Evolutionary conservation across 768 basidiomycete species (phyloP).

Genomic region (Mrakia hoshinonis): DNA sequence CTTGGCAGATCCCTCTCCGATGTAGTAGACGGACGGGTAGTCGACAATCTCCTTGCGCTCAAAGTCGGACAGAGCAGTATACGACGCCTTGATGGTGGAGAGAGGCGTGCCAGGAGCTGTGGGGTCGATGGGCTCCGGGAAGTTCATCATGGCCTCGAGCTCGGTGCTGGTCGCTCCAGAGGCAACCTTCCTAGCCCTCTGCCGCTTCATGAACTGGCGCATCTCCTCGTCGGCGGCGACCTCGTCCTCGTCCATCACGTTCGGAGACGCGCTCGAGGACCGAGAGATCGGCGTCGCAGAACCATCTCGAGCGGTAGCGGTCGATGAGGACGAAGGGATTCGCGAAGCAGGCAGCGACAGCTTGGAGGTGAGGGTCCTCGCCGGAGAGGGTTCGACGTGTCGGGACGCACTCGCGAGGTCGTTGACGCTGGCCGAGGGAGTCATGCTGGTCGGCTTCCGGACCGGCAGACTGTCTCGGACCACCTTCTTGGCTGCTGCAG

Average conservation of each 20-base stretch:
- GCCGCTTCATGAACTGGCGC: constrained; percentile 82
- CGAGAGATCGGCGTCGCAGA: constrained; percentile 30
- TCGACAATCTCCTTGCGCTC: constrained; percentile 88
- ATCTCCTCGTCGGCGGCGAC: constrained; percentile 88
- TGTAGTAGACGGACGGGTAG: constrained; percentile 69
- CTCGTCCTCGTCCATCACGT: constrained; percentile 39
- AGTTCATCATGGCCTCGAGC: constrained; percentile 75
- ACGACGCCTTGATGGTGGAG: constrained; percentile 43
- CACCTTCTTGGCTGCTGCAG: constrained; percentile 34
- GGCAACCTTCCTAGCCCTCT: constrained; percentile 72
- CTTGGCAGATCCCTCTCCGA: constrained; percentile 73
- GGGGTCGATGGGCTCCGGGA: constrained; percentile 82
- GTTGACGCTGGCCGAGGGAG: neutral
- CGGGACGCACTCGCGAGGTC: constrained; percentile 5
- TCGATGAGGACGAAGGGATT: constrained; percentile 35
- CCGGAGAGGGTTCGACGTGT: constrained; percentile 1
- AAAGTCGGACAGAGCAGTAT: constrained; percentile 68
- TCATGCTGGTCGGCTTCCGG: neutral
- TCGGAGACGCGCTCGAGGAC: constrained; percentile 31
- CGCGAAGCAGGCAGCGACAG: constrained; percentile 31
- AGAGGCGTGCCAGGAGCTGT: constrained; percentile 56
- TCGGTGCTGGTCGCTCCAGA: constrained; percentile 76
- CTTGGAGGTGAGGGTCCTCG: constrained; percentile 36
- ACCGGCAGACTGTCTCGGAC: constrained; percentile 32
- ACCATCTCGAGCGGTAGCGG: constrained; percentile 31